phyloP scores from a whole-genome alignment of 176 grass and related monocot species.

The Hordeum marinum region DNA sequence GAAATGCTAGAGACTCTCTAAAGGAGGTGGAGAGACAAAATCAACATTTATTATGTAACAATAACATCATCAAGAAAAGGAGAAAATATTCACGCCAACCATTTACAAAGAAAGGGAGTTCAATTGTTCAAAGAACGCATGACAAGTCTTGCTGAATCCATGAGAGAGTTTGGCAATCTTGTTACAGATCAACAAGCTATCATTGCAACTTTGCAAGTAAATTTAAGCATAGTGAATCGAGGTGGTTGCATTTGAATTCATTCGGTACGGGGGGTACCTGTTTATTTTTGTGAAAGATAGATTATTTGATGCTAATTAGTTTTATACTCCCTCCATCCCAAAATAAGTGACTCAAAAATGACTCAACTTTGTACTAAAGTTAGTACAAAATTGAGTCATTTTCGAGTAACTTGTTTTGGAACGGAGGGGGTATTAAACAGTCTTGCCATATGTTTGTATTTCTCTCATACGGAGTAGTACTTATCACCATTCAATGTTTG shows the following conservation, averaged over 20 bases:
- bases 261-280: background rate
- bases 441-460: background rate
- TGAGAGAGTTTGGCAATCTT: conserved; percentile 29
- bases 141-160: conserved; percentile 22
- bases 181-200: conserved; percentile 24
- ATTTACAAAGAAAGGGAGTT: conserved; percentile 33
- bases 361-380: no score
- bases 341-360: no score
- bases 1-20: conserved; percentile 5
- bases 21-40: conserved; percentile 41
- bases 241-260: conserved; percentile 34
- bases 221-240: conserved; percentile 40
- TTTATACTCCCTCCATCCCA: no score
- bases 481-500: background rate
- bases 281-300: background rate
- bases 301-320: background rate
- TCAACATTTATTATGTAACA: conserved; percentile 23
- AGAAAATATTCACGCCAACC: conserved; percentile 22
- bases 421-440: no score
- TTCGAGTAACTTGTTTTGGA: no score
- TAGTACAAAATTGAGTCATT: no score
- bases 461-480: conserved; percentile 8
- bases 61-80: conserved; percentile 36
- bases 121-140: conserved; percentile 16
- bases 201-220: conserved; percentile 28